Evolutionary conservation across 2,329 filamentous ascomycete species (phyloP).

Genomic region (Aspergillus hortae): DNA sequence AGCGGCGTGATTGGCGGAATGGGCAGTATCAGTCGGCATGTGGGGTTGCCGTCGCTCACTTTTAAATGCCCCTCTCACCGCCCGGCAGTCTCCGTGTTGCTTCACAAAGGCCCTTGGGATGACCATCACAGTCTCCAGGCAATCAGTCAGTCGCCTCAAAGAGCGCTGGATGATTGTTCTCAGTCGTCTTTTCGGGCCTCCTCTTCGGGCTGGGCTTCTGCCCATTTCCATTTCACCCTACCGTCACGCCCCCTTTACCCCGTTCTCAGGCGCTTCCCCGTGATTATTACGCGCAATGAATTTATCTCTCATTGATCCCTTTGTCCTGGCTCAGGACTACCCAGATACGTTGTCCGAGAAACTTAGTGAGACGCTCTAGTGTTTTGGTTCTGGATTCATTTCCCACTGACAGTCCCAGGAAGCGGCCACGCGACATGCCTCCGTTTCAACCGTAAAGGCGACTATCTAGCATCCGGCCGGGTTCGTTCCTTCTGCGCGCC

Average conservation of each 20-base stretch:
- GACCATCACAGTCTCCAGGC: slow-evolving; percentile 9
- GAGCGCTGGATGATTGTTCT: slow-evolving; percentile 24
- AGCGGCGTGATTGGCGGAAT: too few relatives aligned
- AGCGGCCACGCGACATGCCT: slow-evolving; percentile 63
- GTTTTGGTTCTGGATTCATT: background rate
- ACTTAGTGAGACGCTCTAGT: slow-evolving; percentile 56
- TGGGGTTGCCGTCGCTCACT: background rate
- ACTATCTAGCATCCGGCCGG: slow-evolving; percentile 89
- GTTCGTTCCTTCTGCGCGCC: slow-evolving; percentile 45
- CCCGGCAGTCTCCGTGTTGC: slow-evolving; percentile 14
- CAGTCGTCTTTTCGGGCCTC: slow-evolving; percentile 21
- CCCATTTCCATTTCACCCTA: background rate
- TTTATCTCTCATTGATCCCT: slow-evolving; percentile 67
- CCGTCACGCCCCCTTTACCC: background rate
- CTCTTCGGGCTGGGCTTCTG: slow-evolving; percentile 20
- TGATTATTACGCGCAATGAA: slow-evolving; percentile 53
- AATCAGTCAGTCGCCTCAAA: slow-evolving; percentile 8
- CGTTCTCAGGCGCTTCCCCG: background rate
- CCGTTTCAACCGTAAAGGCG: slow-evolving; percentile 90
- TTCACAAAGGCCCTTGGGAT: slow-evolving; percentile 3
- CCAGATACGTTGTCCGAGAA: slow-evolving; percentile 86
- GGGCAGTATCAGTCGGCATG: background rate
- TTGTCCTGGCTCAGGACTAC: slow-evolving; percentile 74
- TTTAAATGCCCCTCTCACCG: slow-evolving; percentile 22
- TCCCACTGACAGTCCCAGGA: slow-evolving; percentile 36